Base-by-base conservation (phyloP, 805 yeast species). In the Candida stauntonica region DNA sequence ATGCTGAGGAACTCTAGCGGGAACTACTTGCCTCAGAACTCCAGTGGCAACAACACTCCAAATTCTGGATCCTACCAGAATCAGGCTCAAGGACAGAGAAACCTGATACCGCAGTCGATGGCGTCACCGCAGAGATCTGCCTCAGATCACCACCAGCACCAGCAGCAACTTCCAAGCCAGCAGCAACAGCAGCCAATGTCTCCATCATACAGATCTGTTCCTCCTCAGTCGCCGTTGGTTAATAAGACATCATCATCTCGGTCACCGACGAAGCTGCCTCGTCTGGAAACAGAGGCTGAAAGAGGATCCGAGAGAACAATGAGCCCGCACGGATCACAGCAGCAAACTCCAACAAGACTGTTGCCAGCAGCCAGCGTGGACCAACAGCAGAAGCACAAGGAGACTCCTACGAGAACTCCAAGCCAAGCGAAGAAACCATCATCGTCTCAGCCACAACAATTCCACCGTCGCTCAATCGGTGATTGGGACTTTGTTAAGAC, bases 401-500 rank as follows among this genome's bases (percentile, higher is more conserved):
- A 16, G 2, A 31, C 45, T 2, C 46, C 45, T 11, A 20, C 52
- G 12, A 31, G 39, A 32, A 30, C 41, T 9, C 11, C 41, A 12
- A 44, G 48, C 7, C 41, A 48, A 26, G 44, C 50, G 35, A 53
- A 40, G 41, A 46, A 46, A 36, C 47, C 39, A 26, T 35, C 48
- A 0, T n/a, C n/a, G n/a, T n/a, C n/a, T n/a, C 66, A 60, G 29
- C 48, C 51, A 7, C 39, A 39, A 35, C 54, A 51, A 50, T 84
- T 85, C 51, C 91, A 88, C 59, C 77, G 98, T 47, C 83, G 82
- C 42, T 74, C 95, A 5, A 82, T 91, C 38, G 99, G 98, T 12
- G 96, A 93, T 48, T 91, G 99, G 99, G 95, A 86, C 51, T 89
- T 91, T 52, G 73, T 86, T 41, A 87, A 87, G 62, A 88, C 96